Base-by-base conservation (phyloP, 192 early-diverging fungal genomes). In the Gryganskiella cystojenkinii region DNA sequence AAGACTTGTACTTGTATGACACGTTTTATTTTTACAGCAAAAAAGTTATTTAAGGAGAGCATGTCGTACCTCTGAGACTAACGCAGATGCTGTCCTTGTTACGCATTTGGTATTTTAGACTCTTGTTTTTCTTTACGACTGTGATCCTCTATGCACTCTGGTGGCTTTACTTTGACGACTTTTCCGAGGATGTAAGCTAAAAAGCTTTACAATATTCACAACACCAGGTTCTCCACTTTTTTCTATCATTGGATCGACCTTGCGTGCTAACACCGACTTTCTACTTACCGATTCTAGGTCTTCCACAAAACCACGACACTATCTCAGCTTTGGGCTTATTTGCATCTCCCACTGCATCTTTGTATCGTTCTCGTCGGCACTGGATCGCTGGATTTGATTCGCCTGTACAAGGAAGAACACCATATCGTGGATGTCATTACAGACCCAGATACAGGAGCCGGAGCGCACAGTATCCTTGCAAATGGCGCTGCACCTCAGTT, bases 161-260 rank as follows among this genome's bases (percentile, higher is more conserved):
- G 75, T 85, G 82, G 63, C 71, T 85, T 58, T 85, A 83, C 51
- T 85, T 85, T 76, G 84, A 85, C 47, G 84, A 85, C 37, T 85
- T 85, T 62, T 81, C 65, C 10, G 66, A 85, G 49, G 84, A 85
- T 62, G 80, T 83, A 79, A 62, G 59, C 61, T 7, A 4, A 42
- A 7, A 6, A n/a, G 2, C 15, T 2, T 3, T 13, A n/a, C 11
- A 8, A 4, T 4, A 2, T 7, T 17, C n/a, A n/a, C n/a, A n/a
- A n/a, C n/a, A n/a, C n/a, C n/a, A n/a, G 15, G 31, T 22, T 28
- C 13, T 37, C 13, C 58, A 19, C 22, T 14, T 14, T 30, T 15
- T 3, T 7, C 13, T 14, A 53, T 3, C 51, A 42, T 45, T n/a
- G 19, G 31, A 34, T n/a, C 13, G 5, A 56, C 55, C 5, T 33